Conservation (phyloP, 306 rosid genomes). For the Quillaja saponaria region DNA sequence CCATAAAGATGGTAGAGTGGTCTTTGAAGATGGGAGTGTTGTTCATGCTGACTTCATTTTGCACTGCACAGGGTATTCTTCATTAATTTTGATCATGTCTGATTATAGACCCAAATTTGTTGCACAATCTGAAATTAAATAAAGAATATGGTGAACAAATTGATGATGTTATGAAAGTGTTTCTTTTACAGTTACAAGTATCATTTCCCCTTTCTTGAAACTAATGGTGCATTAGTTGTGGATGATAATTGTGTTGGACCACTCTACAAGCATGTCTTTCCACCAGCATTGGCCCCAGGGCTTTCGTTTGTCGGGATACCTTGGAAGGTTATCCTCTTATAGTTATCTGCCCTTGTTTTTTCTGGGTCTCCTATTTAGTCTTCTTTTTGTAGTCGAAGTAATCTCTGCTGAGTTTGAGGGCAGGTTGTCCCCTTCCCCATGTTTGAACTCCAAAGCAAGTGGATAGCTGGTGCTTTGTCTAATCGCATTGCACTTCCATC, state of each 20-base stretch:
- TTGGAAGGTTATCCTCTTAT: constrained; percentile 44
- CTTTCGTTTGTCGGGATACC: constrained; percentile 84
- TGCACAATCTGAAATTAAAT: constrained; percentile 9
- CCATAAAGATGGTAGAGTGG: constrained; percentile 61
- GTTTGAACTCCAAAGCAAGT: constrained; percentile 70
- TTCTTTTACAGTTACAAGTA: constrained; percentile 54
- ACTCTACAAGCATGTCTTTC: constrained; percentile 73
- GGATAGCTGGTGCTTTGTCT: constrained; percentile 73
- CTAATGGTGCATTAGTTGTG: constrained; percentile 54
- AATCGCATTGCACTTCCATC: constrained; percentile 61
- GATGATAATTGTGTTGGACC: constrained; percentile 79
- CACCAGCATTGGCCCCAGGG: constrained; percentile 67
- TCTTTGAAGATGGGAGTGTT: constrained; percentile 55
- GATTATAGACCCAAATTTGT: background rate
- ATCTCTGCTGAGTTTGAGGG: constrained; percentile 20
- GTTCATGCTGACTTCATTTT: constrained; percentile 60
- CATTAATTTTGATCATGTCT: no score
- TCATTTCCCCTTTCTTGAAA: constrained; percentile 68
- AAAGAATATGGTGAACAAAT: background rate
- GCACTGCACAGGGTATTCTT: constrained; percentile 76
- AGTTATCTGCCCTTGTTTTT: constrained; percentile 6
- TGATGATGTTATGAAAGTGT: constrained; percentile 5
- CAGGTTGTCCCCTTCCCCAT: constrained; percentile 60
- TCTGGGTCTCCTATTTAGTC: background rate
- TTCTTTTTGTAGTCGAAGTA: background rate